These are phyloP conservation scores for Ocimum tenuiflorum DNA, from an alignment of 257 asterid genomes.

Conservation along the genomic window DNA sequence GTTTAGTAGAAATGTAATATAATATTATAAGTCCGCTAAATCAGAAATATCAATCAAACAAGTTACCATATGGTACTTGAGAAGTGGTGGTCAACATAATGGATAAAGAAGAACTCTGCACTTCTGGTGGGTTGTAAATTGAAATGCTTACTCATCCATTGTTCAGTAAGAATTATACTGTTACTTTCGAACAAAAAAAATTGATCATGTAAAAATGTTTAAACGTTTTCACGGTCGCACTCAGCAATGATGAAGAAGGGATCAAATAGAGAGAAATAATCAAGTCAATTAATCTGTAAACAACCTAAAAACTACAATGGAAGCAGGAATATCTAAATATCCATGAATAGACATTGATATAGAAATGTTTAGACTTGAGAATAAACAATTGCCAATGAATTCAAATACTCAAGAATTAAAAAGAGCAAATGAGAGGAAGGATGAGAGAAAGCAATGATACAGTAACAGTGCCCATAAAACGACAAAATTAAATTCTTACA, in stretches of 20 bases:
- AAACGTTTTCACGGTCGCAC: no score
- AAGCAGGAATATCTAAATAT: neutral
- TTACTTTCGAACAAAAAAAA: no score
- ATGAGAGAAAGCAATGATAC: neutral
- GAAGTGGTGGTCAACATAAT: neutral
- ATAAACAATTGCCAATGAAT: conserved; percentile 1
- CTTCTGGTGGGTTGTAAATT: neutral
- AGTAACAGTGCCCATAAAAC: conserved; percentile 12
- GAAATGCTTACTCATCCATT: neutral
- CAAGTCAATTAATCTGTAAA: no score
- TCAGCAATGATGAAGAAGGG: neutral
- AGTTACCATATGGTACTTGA: conserved; percentile 6
- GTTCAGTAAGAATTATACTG: no score
- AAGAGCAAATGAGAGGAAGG: neutral
- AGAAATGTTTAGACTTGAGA: neutral
- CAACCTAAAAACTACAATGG: no score
- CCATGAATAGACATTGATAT: neutral
- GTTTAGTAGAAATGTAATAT: neutral
- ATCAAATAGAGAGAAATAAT: neutral
- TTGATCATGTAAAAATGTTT: no score
- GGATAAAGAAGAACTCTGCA: conserved; percentile 3
- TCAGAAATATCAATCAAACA: neutral
- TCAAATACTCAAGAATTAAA: neutral
- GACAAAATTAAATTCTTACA: conserved; percentile 8
- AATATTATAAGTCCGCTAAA: neutral